phyloP scores from a whole-genome alignment of 2,329 filamentous ascomycete genomes.

The Exophiala mesophila region DNA sequence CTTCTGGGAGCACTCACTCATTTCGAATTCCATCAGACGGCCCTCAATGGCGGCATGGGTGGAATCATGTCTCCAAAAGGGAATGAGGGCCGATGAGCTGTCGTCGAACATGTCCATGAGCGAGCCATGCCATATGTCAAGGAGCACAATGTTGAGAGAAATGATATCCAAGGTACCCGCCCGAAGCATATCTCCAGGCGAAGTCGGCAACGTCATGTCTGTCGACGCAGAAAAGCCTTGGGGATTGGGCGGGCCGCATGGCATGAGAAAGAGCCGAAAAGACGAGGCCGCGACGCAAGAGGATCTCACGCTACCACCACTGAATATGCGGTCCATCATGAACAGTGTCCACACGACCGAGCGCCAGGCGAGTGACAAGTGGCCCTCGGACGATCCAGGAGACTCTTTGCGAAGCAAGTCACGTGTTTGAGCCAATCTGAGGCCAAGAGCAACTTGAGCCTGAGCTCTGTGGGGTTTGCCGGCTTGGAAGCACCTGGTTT shows the following conservation, averaged over 20 bases:
- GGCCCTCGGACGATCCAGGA: background rate
- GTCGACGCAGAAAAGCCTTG: background rate
- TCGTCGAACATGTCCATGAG: background rate
- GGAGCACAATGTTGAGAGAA: slow-evolving; percentile 1
- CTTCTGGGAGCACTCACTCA: slow-evolving; percentile 1
- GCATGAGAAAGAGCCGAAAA: slow-evolving; percentile 3
- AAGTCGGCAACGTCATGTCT: slow-evolving; percentile 2
- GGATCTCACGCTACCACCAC: slow-evolving; percentile 1
- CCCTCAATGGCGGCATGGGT: background rate
- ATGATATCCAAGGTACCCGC: background rate
- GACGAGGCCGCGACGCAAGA: slow-evolving; percentile 3
- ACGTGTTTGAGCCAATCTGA: slow-evolving; percentile 3
- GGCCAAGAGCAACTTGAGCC: slow-evolving; percentile 5
- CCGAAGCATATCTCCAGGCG: slow-evolving; percentile 1
- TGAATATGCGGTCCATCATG: slow-evolving; percentile 8
- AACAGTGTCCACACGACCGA: slow-evolving; percentile 4
- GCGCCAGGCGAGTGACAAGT: slow-evolving; percentile 1
- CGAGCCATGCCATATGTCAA: slow-evolving; percentile 1
- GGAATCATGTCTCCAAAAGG: slow-evolving; percentile 7
- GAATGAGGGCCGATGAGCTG: background rate
- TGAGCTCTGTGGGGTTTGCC: slow-evolving; percentile 4
- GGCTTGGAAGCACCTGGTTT: background rate
- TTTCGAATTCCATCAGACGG: slow-evolving; percentile 5
- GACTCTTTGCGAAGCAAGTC: slow-evolving; percentile 2
- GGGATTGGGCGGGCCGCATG: slow-evolving; percentile 1